Evolutionary conservation across 225 moss, liverwort and hornwort species (phyloP).

Genomic region (Lunularia cruciata): DNA sequence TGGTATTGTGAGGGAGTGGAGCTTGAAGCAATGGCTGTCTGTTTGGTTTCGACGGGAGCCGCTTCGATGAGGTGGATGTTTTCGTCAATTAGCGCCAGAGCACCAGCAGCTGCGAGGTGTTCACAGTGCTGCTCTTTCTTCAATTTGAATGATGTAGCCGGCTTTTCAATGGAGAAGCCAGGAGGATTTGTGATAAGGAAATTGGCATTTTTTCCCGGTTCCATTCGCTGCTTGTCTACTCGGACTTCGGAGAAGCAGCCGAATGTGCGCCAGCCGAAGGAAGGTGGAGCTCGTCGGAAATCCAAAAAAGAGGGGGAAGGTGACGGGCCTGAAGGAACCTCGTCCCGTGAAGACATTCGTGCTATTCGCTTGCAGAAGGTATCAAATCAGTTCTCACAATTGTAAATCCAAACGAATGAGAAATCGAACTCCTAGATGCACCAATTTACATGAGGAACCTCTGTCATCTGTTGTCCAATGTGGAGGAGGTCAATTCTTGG

Average conservation of each 20-base stretch:
- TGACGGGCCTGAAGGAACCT: conserved; percentile 42
- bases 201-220: conserved; percentile 2
- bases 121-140: conserved; percentile 25
- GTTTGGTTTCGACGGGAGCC: conserved; percentile 17
- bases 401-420: too few relatives aligned
- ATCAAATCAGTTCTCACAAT: background rate
- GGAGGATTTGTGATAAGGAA: background rate
- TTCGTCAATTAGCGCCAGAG: conserved; percentile 20
- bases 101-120: conserved; percentile 9
- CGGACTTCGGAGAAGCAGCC: conserved; percentile 41
- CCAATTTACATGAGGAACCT: too few relatives aligned
- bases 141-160: conserved; percentile 5
- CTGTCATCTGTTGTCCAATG: too few relatives aligned
- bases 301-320: conserved; percentile 24
- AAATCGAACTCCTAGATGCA: too few relatives aligned
- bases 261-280: conserved; percentile 37
- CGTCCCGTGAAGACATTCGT: conserved; percentile 52
- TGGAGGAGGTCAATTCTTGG: too few relatives aligned
- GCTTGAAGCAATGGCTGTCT: conserved; percentile 1
- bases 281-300: conserved; percentile 38
- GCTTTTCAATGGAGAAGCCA: background rate
- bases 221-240: conserved; percentile 35
- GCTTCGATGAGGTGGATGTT: conserved; percentile 30
- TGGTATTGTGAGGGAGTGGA: background rate
- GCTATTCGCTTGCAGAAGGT: conserved; percentile 49